Conservation (phyloP, 768 basidiomycete species). For the Sutorius australiensis region DNA sequence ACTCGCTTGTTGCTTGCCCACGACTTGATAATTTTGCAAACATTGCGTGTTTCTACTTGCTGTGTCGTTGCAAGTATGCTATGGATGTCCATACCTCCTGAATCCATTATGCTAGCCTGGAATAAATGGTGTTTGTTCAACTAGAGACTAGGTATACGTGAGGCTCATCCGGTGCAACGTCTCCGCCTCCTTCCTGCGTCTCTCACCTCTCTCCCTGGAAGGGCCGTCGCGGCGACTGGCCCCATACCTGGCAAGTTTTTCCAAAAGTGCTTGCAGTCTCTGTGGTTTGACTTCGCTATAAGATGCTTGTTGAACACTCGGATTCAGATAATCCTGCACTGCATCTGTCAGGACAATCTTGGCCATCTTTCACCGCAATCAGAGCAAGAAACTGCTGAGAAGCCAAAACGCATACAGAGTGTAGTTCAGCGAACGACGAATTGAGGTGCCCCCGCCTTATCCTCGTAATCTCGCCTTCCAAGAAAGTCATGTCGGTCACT, state of each 20-base stretch:
- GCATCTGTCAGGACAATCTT: slow-evolving; percentile 70
- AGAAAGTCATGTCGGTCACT: slow-evolving; percentile 79
- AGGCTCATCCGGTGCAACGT: slow-evolving; percentile 57
- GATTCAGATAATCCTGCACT: slow-evolving; percentile 76
- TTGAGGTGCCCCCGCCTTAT: slow-evolving; percentile 69
- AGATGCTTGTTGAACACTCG: slow-evolving; percentile 61
- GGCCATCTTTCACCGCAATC: slow-evolving; percentile 46
- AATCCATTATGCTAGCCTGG: not conserved
- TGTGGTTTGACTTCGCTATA: slow-evolving; percentile 68
- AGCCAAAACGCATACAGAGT: slow-evolving; percentile 49
- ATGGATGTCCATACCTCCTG: slow-evolving; percentile 17
- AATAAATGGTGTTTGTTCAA: slow-evolving; percentile 7
- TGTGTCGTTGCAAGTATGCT: slow-evolving; percentile 14
- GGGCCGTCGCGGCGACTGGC: slow-evolving; percentile 53
- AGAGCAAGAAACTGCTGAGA: not conserved
- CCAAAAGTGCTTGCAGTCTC: slow-evolving; percentile 66
- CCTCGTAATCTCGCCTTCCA: slow-evolving; percentile 80
- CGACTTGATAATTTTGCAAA: slow-evolving; percentile 7
- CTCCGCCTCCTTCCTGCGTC: slow-evolving; percentile 73
- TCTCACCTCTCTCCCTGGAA: slow-evolving; percentile 65
- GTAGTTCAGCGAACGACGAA: slow-evolving; percentile 75
- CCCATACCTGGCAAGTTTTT: slow-evolving; percentile 74
- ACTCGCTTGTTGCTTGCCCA: slow-evolving; percentile 30
- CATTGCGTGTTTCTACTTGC: slow-evolving; percentile 3
- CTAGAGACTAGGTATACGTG: slow-evolving; percentile 12